phyloP scores from a whole-genome alignment of 2,329 filamentous ascomycete species.

The Sphaerulina vaccinii region DNA sequence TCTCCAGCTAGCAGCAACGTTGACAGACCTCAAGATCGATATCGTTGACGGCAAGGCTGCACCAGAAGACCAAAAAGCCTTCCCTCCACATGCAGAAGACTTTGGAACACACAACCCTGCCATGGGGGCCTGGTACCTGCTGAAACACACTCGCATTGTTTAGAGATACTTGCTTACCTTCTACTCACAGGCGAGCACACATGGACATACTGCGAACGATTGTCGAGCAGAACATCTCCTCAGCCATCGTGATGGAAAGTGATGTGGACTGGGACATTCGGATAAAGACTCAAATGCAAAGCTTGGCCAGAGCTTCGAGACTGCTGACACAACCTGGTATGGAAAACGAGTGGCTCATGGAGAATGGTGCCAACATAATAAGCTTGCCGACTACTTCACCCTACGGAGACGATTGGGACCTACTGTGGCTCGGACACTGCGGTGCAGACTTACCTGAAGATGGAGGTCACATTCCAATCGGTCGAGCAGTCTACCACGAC shows the following conservation, averaged over 20 bases:
- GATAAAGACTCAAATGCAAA: conserved; percentile 39
- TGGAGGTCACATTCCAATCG: conserved; percentile 21
- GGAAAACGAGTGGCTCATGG: conserved; percentile 10
- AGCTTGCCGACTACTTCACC: conserved; percentile 24
- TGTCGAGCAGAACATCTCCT: conserved; percentile 38
- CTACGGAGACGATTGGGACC: conserved; percentile 38
- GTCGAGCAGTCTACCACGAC: conserved; percentile 28
- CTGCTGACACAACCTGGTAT: conserved; percentile 34
- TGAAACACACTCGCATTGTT: too few relatives aligned
- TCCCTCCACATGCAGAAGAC: conserved; percentile 32
- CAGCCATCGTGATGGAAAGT: conserved; percentile 46
- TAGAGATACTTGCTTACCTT: too few relatives aligned
- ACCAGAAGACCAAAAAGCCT: conserved; percentile 32
- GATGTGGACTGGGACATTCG: conserved; percentile 48
- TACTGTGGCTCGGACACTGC: conserved; percentile 46
- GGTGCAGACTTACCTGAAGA: conserved; percentile 36
- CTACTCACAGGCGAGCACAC: too few relatives aligned
- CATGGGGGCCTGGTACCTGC: conserved; percentile 17
- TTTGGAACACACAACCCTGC: conserved; percentile 1
- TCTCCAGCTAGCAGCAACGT: conserved; percentile 48
- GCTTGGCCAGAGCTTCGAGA: conserved; percentile 40
- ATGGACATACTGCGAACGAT: conserved; percentile 31
- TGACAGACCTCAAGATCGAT: conserved; percentile 47
- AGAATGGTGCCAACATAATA: conserved; percentile 5
- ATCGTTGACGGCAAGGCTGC: conserved; percentile 47